A percentile compares a stretch with the other conserved stretches of the same genome.
Conservation (phyloP, 331 rosid genomes). For the Dryas integrifolia region DNA sequence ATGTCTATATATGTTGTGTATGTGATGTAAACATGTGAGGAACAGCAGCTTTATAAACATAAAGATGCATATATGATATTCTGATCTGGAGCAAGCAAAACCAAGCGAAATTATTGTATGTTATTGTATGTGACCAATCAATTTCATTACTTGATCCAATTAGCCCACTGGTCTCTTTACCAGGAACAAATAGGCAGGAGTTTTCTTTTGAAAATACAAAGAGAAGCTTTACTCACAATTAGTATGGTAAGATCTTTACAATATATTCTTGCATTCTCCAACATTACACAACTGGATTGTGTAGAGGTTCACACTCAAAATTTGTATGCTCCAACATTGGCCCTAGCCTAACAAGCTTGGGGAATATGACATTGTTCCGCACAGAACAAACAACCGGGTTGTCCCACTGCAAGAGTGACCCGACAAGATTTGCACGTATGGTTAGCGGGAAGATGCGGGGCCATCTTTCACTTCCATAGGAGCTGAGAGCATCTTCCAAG, state of each 20-base stretch:
- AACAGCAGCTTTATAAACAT: too few relatives aligned
- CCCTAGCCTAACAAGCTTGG: slow-evolving; percentile 66
- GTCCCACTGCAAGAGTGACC: slow-evolving; percentile 73
- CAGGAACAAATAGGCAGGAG: too few relatives aligned
- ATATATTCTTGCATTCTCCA: too few relatives aligned
- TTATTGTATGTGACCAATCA: too few relatives aligned
- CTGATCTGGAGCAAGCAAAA: too few relatives aligned
- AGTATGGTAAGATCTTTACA: not conserved
- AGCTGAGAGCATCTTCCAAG: slow-evolving; percentile 56
- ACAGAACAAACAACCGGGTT: slow-evolving; percentile 65
- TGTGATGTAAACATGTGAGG: too few relatives aligned
- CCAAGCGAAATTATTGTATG: too few relatives aligned
- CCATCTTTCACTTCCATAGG: slow-evolving; percentile 75
- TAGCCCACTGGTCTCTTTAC: too few relatives aligned
- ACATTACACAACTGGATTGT: slow-evolving; percentile 1
- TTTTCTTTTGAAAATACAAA: too few relatives aligned
- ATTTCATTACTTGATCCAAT: too few relatives aligned
- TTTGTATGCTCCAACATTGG: slow-evolving; percentile 57
- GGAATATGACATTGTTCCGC: slow-evolving; percentile 64
- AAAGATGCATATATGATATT: too few relatives aligned
- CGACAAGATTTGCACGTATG: slow-evolving; percentile 70
- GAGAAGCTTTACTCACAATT: not conserved
- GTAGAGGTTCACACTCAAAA: slow-evolving; percentile 49
- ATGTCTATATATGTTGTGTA: too few relatives aligned
- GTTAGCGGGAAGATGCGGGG: slow-evolving; percentile 68